These are phyloP conservation scores for Cladosporium sphaerospermum DNA, from an alignment of 2,329 filamentous ascomycete species.

Conservation along the genomic window DNA sequence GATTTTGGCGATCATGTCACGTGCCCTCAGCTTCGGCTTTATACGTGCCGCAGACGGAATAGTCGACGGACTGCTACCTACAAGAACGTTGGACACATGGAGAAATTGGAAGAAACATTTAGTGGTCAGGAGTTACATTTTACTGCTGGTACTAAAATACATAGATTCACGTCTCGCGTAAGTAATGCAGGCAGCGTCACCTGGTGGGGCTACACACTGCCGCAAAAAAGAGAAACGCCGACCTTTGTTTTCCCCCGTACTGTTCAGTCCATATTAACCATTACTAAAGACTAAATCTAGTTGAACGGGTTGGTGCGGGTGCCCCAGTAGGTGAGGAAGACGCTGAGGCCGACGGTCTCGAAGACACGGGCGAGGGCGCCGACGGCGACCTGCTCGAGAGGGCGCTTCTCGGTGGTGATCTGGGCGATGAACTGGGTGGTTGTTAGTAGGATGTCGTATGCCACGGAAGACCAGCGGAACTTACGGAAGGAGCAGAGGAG, in stretches of 20 bases:
- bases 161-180: constrained; percentile 10
- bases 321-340: constrained; percentile 97
- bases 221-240: not conserved
- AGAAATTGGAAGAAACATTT: not conserved
- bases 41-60: not conserved
- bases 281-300: constrained; percentile 37
- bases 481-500: constrained; percentile 77
- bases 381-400: constrained; percentile 82
- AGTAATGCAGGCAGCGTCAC: not conserved
- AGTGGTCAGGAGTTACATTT: constrained; percentile 6
- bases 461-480: constrained; percentile 30
- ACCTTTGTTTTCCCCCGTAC: constrained; percentile 4
- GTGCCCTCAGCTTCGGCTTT: not conserved
- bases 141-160: constrained; percentile 11
- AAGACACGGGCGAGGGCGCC: constrained; percentile 77
- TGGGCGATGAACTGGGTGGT: constrained; percentile 69
- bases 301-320: constrained; percentile 90
- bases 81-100: not conserved
- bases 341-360: constrained; percentile 84
- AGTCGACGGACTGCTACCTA: too few species aligned
- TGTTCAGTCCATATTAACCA: constrained; percentile 8
- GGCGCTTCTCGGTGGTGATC: constrained; percentile 84
- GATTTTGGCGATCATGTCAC: not conserved
- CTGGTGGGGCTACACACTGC: not conserved
- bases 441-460: constrained; percentile 19